Conservation (phyloP, 345 rosid genomes). For the Melastoma malabathricum region DNA sequence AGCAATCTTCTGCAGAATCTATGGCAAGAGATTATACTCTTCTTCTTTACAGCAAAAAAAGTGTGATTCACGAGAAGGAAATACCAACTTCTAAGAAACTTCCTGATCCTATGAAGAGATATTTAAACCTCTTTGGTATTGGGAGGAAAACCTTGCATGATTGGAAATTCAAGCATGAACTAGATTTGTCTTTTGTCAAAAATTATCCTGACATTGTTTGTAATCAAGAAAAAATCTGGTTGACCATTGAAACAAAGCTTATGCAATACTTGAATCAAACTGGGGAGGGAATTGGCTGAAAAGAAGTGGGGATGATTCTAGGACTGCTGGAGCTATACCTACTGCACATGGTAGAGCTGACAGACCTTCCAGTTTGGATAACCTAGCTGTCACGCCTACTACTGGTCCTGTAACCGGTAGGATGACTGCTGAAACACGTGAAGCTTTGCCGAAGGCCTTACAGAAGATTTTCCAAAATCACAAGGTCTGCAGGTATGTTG, state of each 20-base stretch:
- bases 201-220: constrained; percentile 28
- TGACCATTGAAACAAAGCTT: constrained; percentile 12
- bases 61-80: constrained; percentile 14
- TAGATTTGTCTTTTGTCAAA: constrained; percentile 32
- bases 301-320: constrained; percentile 22
- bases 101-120: constrained; percentile 16
- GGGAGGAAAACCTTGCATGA: constrained; percentile 35
- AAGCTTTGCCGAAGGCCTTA: constrained; percentile 55
- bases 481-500: constrained; percentile 75
- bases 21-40: constrained; percentile 45
- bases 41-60: constrained; percentile 33
- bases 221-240: constrained; percentile 25
- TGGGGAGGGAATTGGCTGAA: constrained; percentile 7
- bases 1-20: constrained; percentile 12
- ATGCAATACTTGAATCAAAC: constrained; percentile 3
- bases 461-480: constrained; percentile 56
- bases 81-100: constrained; percentile 10
- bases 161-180: constrained; percentile 42
- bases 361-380: constrained; percentile 23
- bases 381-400: constrained; percentile 17
- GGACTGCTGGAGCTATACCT: constrained; percentile 17
- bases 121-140: constrained; percentile 27
- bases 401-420: constrained; percentile 17
- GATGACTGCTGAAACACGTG: constrained; percentile 45
- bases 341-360: constrained; percentile 16